Percentiles rank a stretch among this genome's conserved stretches.
Evolutionary conservation across 371 early-diverging fungal genomes (phyloP).

Genomic region (Dichotomocladium elegans): DNA sequence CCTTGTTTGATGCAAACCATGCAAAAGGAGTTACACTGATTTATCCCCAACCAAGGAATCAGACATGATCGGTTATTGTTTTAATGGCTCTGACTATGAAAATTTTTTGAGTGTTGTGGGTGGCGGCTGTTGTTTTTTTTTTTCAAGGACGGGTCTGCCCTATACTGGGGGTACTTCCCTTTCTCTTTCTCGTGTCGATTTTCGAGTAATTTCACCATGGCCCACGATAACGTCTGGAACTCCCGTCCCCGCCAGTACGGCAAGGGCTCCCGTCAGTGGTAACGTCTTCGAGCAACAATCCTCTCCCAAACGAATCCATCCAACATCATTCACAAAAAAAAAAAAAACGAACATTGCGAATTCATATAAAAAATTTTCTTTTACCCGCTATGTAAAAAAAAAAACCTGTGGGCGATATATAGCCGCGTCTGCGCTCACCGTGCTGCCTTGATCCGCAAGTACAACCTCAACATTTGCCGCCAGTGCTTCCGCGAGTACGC

Average conservation of each 20-base stretch:
- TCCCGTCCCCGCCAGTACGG: conserved; percentile 95
- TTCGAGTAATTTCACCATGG: conserved; percentile 63
- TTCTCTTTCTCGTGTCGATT: conserved; percentile 5
- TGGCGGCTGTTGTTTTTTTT: too few species aligned
- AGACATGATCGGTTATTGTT: too few species aligned
- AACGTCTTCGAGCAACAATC: conserved; percentile 4
- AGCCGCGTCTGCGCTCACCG: conserved; percentile 98
- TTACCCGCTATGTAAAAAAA: too few species aligned
- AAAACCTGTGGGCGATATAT: not conserved
- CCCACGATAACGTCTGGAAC: conserved; percentile 94
- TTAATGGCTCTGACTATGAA: too few species aligned
- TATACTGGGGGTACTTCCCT: too few species aligned
- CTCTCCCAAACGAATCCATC: not conserved
- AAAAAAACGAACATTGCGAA: not conserved
- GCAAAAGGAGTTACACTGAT: too few species aligned
- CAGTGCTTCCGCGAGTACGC: conserved; percentile 99
- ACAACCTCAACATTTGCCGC: conserved; percentile 98
- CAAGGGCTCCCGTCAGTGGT: conserved; percentile 99
- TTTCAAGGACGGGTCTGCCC: too few species aligned
- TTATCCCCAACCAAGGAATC: too few species aligned
- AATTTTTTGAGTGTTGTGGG: too few species aligned
- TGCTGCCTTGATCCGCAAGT: conserved; percentile 99
- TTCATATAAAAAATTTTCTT: too few species aligned
- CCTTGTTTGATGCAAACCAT: too few species aligned
- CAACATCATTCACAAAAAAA: not conserved